Base-by-base conservation (phyloP, 2,329 filamentous ascomycete species). In the Botrytis aclada region DNA sequence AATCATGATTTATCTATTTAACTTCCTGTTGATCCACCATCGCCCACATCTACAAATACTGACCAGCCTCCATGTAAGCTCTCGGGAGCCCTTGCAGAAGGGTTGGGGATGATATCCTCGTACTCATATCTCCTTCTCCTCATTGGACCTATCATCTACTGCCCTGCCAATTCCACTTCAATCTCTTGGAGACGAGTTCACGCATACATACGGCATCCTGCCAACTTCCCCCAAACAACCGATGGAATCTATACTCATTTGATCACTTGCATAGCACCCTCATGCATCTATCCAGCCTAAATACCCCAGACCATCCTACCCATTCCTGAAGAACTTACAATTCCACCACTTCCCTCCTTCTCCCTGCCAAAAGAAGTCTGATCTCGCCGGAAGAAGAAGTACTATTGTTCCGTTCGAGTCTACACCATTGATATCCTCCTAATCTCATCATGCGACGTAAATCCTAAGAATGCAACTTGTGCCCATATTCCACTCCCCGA, bases 141-240 rank as follows among this genome's bases (percentile, higher is more conserved):
- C 7, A 71, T 64, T 71, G 58, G 69, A 32, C 25, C 29, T 43
- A 18, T 18, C n/a, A 3, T 29, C 43, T 22, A 6, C 34, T 34
- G 25, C 69, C 69, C 69, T 71, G 69, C 41, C 41, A 70, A 70
- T 69, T 45, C 37, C 56, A 32, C 54, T 63, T 66, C n/a, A 43
- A 61, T 32, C 66, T 29, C 72, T 39, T 76, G 76, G 76, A 77
- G 76, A 77, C 74, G 76, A 77, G 73, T 73, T 37, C 45, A 67
- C 32, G 39, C 54, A 54, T 45, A 20, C 37, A 41, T 71, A 45
- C 43, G 32, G 2, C 34, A 34, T 54, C 34, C 45, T 20, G 16
- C 62, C 37, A 47, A 54, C 32, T n/a, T n/a, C 18, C 58, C 41
- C 58, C 41, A 34, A 51, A 37, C 63, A 51, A 37, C 43, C 62